Base-by-base conservation (phyloP, 2,329 filamentous ascomycete genomes). In the Aureobasidium namibiae region DNA sequence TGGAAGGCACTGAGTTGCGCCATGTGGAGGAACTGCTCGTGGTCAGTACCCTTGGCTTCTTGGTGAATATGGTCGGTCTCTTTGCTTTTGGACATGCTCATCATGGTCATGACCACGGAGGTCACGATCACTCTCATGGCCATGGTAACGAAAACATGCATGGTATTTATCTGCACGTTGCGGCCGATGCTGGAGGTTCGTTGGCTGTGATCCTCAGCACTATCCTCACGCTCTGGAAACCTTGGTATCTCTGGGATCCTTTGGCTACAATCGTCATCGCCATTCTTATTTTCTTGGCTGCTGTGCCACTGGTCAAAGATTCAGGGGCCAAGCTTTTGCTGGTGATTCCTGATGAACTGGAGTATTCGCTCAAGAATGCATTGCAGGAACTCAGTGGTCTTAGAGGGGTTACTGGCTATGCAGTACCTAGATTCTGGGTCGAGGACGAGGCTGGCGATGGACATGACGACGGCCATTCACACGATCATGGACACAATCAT, bases 101-200 rank as follows among this genome's bases (percentile, higher is more conserved):
- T 67, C 76, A 78, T 56, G 70, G 70, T 24, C 71, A 74, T 60
- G 72, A 74, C 63, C 73, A 74, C 60, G 72, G 70, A 18, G n/a
- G n/a, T n/a, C 76, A 79, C 61, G 75, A 82, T 49, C 82, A 89
- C 64, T 83, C 84, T 39, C 84, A 88, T 66, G 76, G 73, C 9
- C 88, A 92, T 67, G 88, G 90, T 62, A 96, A 96, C 71, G 94
- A 99, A 67, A 99, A 99, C 70, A 96, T 99, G 92, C 84, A 94
- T 66, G 94, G 94, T 13, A 97, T 99, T 65, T 99, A 95, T 73
- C 78, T 99, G 21, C 94, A 99, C 69, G 89, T 99, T 53, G 80
- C 97, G 29, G 94, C 94, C 6, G 94, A 99, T 70, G 95, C 94
- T 0, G 84, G 97, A 31, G 94, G 94, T 26, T 96, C 92, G 58